Evolutionary conservation across 2,329 filamentous ascomycete genomes (phyloP), one percentile per base, ranked within the genome.

Genomic region (Atkinsonella hypoxylon): DNA sequence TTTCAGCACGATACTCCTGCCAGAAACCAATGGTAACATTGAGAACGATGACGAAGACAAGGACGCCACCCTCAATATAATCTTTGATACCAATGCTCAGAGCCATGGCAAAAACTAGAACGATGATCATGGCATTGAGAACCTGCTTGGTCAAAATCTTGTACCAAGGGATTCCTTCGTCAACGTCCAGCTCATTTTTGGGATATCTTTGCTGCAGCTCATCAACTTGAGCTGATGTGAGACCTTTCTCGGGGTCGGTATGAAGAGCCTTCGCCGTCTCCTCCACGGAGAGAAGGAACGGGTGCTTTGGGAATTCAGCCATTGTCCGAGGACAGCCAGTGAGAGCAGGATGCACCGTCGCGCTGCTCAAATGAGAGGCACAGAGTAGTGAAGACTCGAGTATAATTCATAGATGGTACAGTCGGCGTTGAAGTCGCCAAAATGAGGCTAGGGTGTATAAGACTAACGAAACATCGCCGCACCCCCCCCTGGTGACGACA

Each of bases 61-160:
- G 78, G 46, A 86, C 81, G 48, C 77, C 79, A 49, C 79, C 82
- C 68, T 85, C 82, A 57, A 85, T 81, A 62, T 77, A 83, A 57
- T 85, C 83, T 43, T 74, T 67, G 54, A 86, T 82, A 54, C 75
- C 80, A 63, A 84, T 86, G 54, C 78, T 81, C 40, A 83, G 74
- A 44, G 79, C 82, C 82, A 89, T 88, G 59, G 85, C 85, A 59
- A 90, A 84, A 49, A 87, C 73, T 48, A 91, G 76, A 46, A 89
- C 79, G 59, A 89, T 67, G 51, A 85, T 85, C 85, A 89, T 88
- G 52, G 85, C 85, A 71, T 89, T 89, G 62, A 82, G 78, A 20
- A 88, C 66, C 64, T 89, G 85, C 58, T 83, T 82, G 52, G 85
- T 69, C 45, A 89, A 69, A 41, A 89, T 87, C 58, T 83, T 89